These are phyloP conservation scores for Arthrobotrys conoides DNA, from an alignment of 2,329 filamentous ascomycete genomes.

Conservation along the genomic window DNA sequence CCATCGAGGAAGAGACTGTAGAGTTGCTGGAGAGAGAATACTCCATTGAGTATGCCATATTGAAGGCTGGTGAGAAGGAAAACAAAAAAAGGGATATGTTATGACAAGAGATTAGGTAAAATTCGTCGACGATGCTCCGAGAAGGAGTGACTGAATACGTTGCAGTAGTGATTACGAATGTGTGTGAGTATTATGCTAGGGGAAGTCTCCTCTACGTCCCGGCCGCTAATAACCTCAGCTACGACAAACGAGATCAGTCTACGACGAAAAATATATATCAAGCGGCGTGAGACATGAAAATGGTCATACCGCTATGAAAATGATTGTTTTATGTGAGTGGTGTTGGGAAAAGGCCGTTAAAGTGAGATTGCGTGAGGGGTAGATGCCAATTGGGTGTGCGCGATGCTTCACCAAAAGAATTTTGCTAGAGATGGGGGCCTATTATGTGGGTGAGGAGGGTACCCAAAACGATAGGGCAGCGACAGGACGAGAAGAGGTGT, in stretches of 20 bases:
- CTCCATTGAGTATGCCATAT: constrained; percentile 52
- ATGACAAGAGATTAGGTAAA: constrained; percentile 6
- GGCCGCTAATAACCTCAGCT: constrained; percentile 57
- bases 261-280: constrained; percentile 42
- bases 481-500: constrained; percentile 26
- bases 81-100: neutral
- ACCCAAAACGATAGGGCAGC: constrained; percentile 53
- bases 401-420: constrained; percentile 57
- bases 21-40: constrained; percentile 48
- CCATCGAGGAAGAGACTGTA: constrained; percentile 47
- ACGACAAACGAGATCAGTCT: constrained; percentile 61
- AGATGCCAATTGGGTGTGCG: constrained; percentile 53
- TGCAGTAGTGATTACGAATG: constrained; percentile 56
- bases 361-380: constrained; percentile 44
- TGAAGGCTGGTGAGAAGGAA: constrained; percentile 17
- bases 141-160: constrained; percentile 10
- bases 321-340: constrained; percentile 41
- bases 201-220: constrained; percentile 41
- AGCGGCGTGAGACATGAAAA: constrained; percentile 49
- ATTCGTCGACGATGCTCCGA: neutral
- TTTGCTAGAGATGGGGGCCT: constrained; percentile 47
- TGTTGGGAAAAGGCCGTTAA: constrained; percentile 29
- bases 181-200: constrained; percentile 60
- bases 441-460: constrained; percentile 59
- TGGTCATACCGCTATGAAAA: constrained; percentile 53